Percentiles rank a stretch among this genome's conserved stretches.
These are phyloP conservation scores for Triticum turgidum DNA, from an alignment of 176 grass and related monocot species.

Conservation along the genomic window DNA sequence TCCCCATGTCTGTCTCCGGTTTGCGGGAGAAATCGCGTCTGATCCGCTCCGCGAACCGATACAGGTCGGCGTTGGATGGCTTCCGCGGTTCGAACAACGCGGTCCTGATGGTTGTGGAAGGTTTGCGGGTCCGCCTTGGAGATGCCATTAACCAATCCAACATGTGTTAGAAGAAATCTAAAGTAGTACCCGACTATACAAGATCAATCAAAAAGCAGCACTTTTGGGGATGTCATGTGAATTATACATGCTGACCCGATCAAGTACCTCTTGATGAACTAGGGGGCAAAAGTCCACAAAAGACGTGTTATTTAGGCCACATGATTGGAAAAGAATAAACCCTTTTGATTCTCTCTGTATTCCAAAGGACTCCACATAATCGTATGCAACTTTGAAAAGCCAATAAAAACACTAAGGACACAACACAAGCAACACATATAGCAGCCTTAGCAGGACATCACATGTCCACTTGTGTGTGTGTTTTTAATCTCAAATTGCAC, in stretches of 20 bases:
- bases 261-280: not conserved
- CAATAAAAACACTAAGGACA: not conserved
- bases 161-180: not conserved
- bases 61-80: too few relatives aligned
- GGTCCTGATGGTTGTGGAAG: too few relatives aligned
- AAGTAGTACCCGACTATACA: not conserved
- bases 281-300: not conserved
- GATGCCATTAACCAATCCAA: not conserved
- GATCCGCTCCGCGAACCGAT: too few relatives aligned
- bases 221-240: not conserved
- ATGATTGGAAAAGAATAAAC: conserved; percentile 32
- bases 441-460: not conserved
- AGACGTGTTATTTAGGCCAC: not conserved
- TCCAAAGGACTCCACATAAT: not conserved
- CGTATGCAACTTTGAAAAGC: not conserved
- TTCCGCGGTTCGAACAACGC: too few relatives aligned
- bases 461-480: not conserved
- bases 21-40: too few relatives aligned
- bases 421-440: not conserved
- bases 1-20: too few relatives aligned
- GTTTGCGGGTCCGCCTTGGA: too few relatives aligned
- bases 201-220: not conserved
- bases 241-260: not conserved
- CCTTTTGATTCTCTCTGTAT: not conserved
- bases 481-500: not conserved